Evolutionary conservation across 139 green algal species (phyloP).

Genomic region (Picochlorum sp.): DNA sequence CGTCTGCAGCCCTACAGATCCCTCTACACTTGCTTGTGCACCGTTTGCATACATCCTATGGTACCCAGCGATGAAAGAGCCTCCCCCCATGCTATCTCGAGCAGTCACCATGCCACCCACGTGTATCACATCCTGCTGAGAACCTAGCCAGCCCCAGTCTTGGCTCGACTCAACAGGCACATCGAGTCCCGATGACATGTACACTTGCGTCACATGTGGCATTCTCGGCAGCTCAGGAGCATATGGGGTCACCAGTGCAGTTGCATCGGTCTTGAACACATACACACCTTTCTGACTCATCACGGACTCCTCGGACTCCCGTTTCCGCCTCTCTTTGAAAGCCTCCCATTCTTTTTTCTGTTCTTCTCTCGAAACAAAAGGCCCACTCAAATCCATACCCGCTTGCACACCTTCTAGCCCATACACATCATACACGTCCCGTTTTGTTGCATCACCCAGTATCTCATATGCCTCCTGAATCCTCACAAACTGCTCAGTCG

Average conservation of each 20-base stretch:
- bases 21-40: conserved; percentile 3
- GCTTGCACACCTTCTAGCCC: conserved; percentile 30
- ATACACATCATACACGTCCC: conserved; percentile 45
- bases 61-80: conserved; percentile 30
- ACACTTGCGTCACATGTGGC: conserved; percentile 30
- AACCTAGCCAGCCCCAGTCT: conserved; percentile 6
- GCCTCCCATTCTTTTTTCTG: conserved; percentile 27
- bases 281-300: conserved; percentile 29
- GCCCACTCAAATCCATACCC: conserved; percentile 25
- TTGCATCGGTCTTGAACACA: conserved; percentile 26
- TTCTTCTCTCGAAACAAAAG: conserved; percentile 15
- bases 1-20: conserved; percentile 20
- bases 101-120: conserved; percentile 33
- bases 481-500: conserved; percentile 16
- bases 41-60: conserved; percentile 14
- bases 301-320: neutral
- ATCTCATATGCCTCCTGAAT: conserved; percentile 47
- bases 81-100: conserved; percentile 17
- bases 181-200: conserved; percentile 26
- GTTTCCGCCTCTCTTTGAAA: conserved; percentile 16
- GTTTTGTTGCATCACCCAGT: conserved; percentile 25
- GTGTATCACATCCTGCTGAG: conserved; percentile 14
- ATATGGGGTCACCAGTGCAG: conserved; percentile 28
- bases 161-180: conserved; percentile 11
- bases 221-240: conserved; percentile 1